A percentile compares a stretch with the other conserved stretches of the same genome.
phyloP scores from a whole-genome alignment of 2,329 filamentous ascomycete species.

The Xylaria sp. region DNA sequence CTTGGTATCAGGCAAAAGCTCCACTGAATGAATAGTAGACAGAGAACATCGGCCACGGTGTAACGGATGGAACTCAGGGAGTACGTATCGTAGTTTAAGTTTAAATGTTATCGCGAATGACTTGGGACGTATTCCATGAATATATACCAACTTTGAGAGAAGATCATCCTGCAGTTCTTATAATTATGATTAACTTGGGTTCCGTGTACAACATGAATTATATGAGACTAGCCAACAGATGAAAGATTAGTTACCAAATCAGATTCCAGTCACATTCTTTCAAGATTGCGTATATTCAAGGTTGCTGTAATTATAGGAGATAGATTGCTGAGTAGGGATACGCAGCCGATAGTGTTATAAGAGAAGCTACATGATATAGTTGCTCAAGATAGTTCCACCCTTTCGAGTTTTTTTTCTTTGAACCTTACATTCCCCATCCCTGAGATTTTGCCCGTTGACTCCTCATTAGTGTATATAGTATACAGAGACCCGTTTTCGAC shows the following conservation, averaged over 20 bases:
- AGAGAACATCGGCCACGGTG: neutral
- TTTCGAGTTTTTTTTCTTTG: slow-evolving; percentile 31
- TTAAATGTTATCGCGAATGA: neutral
- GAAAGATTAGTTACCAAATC: neutral
- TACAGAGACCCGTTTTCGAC: slow-evolving; percentile 41
- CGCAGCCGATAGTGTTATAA: slow-evolving; percentile 17
- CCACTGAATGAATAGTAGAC: neutral
- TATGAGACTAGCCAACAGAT: neutral
- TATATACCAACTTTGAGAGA: too few species aligned
- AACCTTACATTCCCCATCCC: slow-evolving; percentile 37
- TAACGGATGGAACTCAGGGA: neutral
- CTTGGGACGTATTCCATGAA: neutral
- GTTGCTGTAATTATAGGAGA: slow-evolving; percentile 30
- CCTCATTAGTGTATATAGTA: slow-evolving; percentile 45
- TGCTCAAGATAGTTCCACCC: slow-evolving; percentile 11
- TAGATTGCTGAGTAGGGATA: slow-evolving; percentile 29
- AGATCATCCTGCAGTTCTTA: neutral
- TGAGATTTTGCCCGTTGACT: slow-evolving; percentile 39
- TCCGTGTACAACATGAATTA: neutral
- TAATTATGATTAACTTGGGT: neutral
- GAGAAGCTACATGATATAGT: slow-evolving; percentile 7
- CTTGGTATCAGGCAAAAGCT: neutral
- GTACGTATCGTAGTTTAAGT: neutral
- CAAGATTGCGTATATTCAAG: neutral
- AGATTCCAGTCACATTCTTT: neutral